These are phyloP conservation scores for Dryas octopetala DNA, from an alignment of 306 rosid genomes.

Conservation along the genomic window DNA sequence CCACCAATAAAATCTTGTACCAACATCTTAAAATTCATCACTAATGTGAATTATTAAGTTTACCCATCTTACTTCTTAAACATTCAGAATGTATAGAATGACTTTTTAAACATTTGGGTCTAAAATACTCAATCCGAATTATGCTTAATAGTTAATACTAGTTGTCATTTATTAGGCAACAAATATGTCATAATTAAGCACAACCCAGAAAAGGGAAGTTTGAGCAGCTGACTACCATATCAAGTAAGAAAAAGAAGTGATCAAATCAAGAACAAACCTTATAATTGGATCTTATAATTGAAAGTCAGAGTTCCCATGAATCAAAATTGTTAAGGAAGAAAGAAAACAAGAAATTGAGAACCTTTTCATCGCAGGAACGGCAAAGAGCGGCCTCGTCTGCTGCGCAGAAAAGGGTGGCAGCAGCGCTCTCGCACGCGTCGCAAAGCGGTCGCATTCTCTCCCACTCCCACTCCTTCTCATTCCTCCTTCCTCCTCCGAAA, in stretches of 20 bases:
- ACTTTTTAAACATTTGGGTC: neutral
- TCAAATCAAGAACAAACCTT: neutral
- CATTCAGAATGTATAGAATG: neutral
- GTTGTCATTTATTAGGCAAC: neutral
- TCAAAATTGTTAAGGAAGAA: neutral
- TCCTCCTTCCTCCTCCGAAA: conserved; percentile 16
- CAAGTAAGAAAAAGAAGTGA: neutral
- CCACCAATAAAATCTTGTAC: neutral
- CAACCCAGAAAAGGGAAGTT: neutral
- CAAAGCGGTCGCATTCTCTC: conserved; percentile 48
- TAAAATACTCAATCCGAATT: neutral
- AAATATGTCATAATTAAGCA: neutral
- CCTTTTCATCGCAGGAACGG: conserved; percentile 51
- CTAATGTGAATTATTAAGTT: neutral
- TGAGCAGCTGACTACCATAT: neutral
- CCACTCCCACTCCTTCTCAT: conserved; percentile 16
- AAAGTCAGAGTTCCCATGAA: neutral
- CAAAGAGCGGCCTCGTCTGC: conserved; percentile 57
- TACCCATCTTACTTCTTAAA: neutral
- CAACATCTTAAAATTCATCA: conserved; percentile 4
- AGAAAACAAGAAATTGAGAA: neutral
- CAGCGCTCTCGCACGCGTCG: conserved; percentile 46
- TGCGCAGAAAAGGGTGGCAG: conserved; percentile 51
- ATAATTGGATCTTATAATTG: neutral
- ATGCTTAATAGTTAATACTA: neutral